These are phyloP conservation scores for Tricholoma flavovirens DNA, from an alignment of 768 basidiomycete species.

Conservation along the genomic window DNA sequence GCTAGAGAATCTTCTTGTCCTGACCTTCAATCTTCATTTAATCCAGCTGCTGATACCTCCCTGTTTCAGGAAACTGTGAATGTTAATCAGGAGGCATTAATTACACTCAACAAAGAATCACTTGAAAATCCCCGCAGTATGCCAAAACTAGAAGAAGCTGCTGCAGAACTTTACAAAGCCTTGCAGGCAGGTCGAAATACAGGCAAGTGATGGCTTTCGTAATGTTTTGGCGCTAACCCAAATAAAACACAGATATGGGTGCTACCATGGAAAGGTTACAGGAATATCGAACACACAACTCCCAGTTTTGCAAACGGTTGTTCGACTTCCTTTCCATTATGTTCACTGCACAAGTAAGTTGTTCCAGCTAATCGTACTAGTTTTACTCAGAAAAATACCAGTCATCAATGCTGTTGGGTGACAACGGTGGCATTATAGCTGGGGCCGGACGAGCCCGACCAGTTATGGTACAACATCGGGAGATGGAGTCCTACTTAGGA, in stretches of 20 bases:
- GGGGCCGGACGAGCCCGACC: slow-evolving; percentile 39
- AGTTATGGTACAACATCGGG: slow-evolving; percentile 54
- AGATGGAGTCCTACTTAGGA: slow-evolving; percentile 78
- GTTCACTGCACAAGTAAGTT: slow-evolving; percentile 77
- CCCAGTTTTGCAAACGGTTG: slow-evolving; percentile 90
- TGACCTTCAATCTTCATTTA: background rate
- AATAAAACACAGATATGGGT: slow-evolving; percentile 69
- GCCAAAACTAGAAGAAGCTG: slow-evolving; percentile 72
- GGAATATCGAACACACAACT: slow-evolving; percentile 86
- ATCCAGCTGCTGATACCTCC: background rate
- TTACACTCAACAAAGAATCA: slow-evolving; percentile 83
- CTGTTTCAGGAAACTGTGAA: slow-evolving; percentile 74
- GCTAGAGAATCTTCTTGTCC: slow-evolving; percentile 75
- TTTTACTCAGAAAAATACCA: slow-evolving; percentile 21
- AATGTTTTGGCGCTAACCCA: slow-evolving; percentile 10
- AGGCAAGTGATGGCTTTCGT: slow-evolving; percentile 39
- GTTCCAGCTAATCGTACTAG: slow-evolving; percentile 10
- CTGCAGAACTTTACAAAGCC: slow-evolving; percentile 90
- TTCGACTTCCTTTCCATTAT: slow-evolving; percentile 88
- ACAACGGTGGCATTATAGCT: slow-evolving; percentile 51
- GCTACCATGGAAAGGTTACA: slow-evolving; percentile 90
- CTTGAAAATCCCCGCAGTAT: slow-evolving; percentile 77
- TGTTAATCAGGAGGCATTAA: slow-evolving; percentile 72
- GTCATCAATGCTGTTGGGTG: slow-evolving; percentile 65
- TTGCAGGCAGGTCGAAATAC: slow-evolving; percentile 85